Conservation (phyloP, 1,284 basidiomycete species). For the Butyriboletus appendiculatus region DNA sequence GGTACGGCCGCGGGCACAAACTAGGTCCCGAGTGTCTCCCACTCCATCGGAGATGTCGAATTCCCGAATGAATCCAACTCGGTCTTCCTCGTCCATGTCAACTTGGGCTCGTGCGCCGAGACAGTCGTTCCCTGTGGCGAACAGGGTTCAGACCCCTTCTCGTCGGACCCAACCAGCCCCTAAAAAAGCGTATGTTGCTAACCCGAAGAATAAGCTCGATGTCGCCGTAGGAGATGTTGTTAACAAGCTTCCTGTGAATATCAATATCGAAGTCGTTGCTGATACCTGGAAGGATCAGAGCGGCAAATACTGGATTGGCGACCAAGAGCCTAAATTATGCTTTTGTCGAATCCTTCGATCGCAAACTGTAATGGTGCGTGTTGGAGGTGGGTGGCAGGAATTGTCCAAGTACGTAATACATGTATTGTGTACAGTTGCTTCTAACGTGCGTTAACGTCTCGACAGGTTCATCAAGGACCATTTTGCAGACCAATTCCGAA, state of each 20-base stretch:
- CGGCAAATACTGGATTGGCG: conserved; percentile 95
- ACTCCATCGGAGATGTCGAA: conserved; percentile 50
- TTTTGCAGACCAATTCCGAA: conserved; percentile 76
- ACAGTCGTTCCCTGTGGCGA: conserved; percentile 48
- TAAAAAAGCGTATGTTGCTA: conserved; percentile 76
- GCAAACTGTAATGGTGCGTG: conserved; percentile 92
- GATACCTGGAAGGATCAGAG: conserved; percentile 88
- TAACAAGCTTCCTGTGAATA: conserved; percentile 84
- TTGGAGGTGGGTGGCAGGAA: conserved; percentile 94
- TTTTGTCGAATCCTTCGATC: conserved; percentile 92
- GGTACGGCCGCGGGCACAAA: conserved; percentile 45
- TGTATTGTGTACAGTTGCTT: background rate
- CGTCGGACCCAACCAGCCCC: conserved; percentile 38
- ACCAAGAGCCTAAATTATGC: conserved; percentile 83
- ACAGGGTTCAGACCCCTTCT: conserved; percentile 47
- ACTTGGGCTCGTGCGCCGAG: conserved; percentile 72
- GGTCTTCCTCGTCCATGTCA: conserved; percentile 48
- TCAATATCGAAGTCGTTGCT: conserved; percentile 82
- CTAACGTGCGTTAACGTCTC: conserved; percentile 9
- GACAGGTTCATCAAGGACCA: conserved; percentile 82
- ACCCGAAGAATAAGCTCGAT: conserved; percentile 89
- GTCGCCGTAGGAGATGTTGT: conserved; percentile 90
- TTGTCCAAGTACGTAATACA: conserved; percentile 70
- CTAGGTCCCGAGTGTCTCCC: conserved; percentile 54
- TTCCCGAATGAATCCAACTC: conserved; percentile 44